Base-by-base conservation (phyloP, 1,139 yeast species). In the Debaryomyces fabryi region DNA sequence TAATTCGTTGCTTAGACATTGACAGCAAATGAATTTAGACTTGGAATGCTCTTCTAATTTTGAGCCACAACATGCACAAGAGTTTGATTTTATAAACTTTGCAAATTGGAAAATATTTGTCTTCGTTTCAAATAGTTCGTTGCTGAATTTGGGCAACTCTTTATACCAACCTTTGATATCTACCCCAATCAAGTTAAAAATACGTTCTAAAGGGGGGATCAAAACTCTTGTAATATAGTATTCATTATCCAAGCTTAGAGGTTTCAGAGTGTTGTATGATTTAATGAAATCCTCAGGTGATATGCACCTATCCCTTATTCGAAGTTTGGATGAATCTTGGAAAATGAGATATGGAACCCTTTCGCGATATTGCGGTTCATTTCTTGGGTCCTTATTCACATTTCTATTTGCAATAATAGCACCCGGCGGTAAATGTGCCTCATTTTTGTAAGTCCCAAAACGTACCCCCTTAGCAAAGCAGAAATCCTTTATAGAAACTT, bases 381-480 rank as follows among this genome's bases (percentile, higher is more conserved):
- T 78, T 39, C 96, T 68, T 6, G 79, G 80, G 63, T 93, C 99
- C 5, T 74, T 65, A 33, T 77, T 78, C 64, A 83, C 80, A 52
- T 77, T 78, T 53, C 79, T 78, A 52, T 80, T 78, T 7, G 96
- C 87, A 2, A 93, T 78, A 13, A 85, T 74, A 0, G 99, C 99
- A 0, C 98, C 99, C 0, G 98, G 95, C 0, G 99, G 99, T 3
- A 89, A 77, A 45, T 83, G 76, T 18, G 75, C 72, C 40, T 83
- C 87, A 55, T 81, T 84, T 58, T 87, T 88, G 63, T 93, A 93
- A 0, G 85, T 76, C 0, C 99, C 99, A 48, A 89, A 71, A 49
- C 87, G 77, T 2, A 93, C 98, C 58, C 88, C 97, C 60, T 88
- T 88, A 1, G 97, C 93, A 71, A 93, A 93, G 59, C 96, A 87